Conservation (phyloP, 768 basidiomycete genomes). For the Leccinum obscurum region DNA sequence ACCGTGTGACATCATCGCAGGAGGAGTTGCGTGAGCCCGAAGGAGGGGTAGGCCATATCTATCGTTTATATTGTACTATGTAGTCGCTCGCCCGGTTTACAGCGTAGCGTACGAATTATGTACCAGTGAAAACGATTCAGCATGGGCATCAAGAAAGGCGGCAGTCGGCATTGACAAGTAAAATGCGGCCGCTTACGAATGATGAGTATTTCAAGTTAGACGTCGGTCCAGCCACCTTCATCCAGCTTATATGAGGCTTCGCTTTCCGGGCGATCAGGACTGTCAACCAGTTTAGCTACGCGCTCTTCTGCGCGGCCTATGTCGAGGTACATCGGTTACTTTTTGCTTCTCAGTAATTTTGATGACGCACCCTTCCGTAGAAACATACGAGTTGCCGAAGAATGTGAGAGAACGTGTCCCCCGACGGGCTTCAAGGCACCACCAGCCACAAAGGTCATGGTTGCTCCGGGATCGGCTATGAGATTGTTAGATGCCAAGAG, state of each 20-base stretch:
- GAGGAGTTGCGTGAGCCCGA: no score
- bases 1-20: no score
- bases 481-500: conserved; percentile 7
- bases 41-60: no score
- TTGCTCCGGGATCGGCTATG: conserved; percentile 90
- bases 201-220: conserved; percentile 41
- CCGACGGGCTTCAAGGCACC: conserved; percentile 91
- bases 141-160: neutral
- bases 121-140: neutral
- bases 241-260: conserved; percentile 91
- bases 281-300: conserved; percentile 87
- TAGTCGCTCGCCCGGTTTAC: neutral
- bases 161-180: neutral
- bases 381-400: conserved; percentile 85
- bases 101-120: neutral
- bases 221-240: conserved; percentile 88
- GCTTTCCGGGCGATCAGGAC: conserved; percentile 85
- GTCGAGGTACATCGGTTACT: neutral
- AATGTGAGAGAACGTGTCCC: conserved; percentile 84
- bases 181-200: neutral
- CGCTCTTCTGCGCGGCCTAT: conserved; percentile 87
- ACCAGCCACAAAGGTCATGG: conserved; percentile 93
- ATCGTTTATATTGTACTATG: neutral
- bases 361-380: conserved; percentile 71
- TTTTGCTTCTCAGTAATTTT: neutral